These are phyloP conservation scores for Skeletonema tropicum DNA, from an alignment of 108 stramenopile genomes.

Conservation along the genomic window DNA sequence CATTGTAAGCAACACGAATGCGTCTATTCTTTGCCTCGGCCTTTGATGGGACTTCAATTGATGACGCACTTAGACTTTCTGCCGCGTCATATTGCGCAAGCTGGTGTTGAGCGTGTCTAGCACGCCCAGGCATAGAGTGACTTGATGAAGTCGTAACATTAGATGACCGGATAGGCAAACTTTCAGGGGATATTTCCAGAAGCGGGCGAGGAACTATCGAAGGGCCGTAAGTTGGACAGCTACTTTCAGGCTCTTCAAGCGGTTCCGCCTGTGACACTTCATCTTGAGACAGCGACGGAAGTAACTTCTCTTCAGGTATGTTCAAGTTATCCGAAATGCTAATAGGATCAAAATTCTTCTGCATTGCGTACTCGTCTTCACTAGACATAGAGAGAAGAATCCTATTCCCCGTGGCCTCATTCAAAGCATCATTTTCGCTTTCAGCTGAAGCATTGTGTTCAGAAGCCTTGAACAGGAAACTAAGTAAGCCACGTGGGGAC, in stretches of 20 bases:
- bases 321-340: conserved; percentile 21
- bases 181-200: conserved; percentile 1
- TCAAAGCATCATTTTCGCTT: background rate
- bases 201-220: conserved; percentile 35
- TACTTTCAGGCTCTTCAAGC: conserved; percentile 11
- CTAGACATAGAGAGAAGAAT: conserved; percentile 14
- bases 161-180: conserved; percentile 1
- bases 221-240: conserved; percentile 43
- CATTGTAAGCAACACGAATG: conserved; percentile 16
- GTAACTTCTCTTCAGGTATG: conserved; percentile 7
- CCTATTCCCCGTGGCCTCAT: conserved; percentile 11
- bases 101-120: conserved; percentile 33
- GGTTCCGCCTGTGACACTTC: background rate
- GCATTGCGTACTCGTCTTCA: conserved; percentile 6
- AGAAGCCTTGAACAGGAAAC: conserved; percentile 35
- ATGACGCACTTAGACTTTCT: background rate
- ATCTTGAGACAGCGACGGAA: conserved; percentile 5
- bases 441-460: conserved; percentile 7
- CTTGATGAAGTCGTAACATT: conserved; percentile 6
- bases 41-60: conserved; percentile 15
- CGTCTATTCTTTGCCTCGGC: conserved; percentile 34
- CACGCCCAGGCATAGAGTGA: conserved; percentile 13
- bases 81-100: conserved; percentile 27
- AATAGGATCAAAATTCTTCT: conserved; percentile 17
- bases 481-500: background rate